Base-by-base conservation (phyloP, 208 protist genomes). In the Trichomonas tenax region DNA sequence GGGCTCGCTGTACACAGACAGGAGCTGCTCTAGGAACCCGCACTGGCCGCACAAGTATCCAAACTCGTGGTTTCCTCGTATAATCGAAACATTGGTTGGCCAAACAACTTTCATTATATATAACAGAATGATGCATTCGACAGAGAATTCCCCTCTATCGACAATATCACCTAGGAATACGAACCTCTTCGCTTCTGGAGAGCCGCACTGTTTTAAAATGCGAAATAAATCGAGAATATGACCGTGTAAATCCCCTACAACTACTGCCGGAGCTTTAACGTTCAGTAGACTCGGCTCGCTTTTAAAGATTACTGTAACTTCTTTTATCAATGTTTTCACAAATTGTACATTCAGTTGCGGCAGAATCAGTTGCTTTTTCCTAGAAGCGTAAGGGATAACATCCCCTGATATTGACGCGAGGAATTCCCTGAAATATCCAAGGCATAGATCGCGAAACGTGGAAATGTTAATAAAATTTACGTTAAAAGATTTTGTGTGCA, bases 11-110 rank as follows among this genome's bases (percentile, higher is more conserved):
- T 48, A 93, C 8, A 58, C 17, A 2, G 15, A 11, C 36, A 93
- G 23, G 0, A 51, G 8, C 26, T 96, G 45, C 23, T 81, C 48
- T 14, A 88, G 40, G 36, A 96, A 96, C 1, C 95, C 95, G 31
- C 58, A 89, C 15, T 51, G 36, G 48, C 44, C 21, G 40, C 58
- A 88, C 17, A 86, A 14, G 14, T 82, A 46, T 51, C 31, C 14
- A 44, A 82, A 96, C 34, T 96, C 95, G 40, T 96, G 95, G 34
- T 96, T 96, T 96, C 95, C 95, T 88, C 95, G 26, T 40, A 96
- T 89, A 23, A 96, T 58, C 49, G 31, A 58, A 9, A 96, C 44
- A 58, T 58, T 41, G 26, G 84, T 38, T 96, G 95, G 63, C 38
- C 58, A 96, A 41, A 49, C 14, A 46, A 89, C 17, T 89, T 96